These are phyloP conservation scores for Mucor irregularis DNA, from an alignment of 371 early-diverging fungal genomes.

Conservation along the genomic window DNA sequence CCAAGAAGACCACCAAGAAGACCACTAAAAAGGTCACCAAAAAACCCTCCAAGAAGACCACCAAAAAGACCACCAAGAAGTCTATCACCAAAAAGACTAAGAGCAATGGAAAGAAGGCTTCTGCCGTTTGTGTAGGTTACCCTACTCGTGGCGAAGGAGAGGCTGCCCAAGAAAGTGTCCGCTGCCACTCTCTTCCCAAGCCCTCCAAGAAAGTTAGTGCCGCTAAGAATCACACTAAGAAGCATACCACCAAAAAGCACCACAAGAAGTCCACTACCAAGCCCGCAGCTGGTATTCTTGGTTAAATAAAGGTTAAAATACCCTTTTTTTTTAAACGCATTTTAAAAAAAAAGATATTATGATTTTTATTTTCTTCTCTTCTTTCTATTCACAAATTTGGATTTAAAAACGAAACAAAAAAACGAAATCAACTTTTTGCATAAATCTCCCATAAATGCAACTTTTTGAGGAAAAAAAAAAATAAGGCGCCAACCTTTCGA, in stretches of 20 bases:
- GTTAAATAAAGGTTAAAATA: no score
- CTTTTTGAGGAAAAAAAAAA: no score
- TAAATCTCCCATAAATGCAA: no score
- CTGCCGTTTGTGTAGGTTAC: conserved; percentile 19
- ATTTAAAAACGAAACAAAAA: no score
- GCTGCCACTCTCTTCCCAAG: conserved; percentile 19
- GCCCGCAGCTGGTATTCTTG: background rate
- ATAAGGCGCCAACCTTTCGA: no score
- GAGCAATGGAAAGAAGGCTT: background rate
- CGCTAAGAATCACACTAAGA: conserved; percentile 11
- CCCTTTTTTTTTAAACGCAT: no score
- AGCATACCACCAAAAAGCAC: conserved; percentile 18
- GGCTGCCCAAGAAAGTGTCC: conserved; percentile 4
- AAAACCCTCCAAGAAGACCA: conserved; percentile 1
- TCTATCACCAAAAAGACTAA: conserved; percentile 9
- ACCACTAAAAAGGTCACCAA: background rate
- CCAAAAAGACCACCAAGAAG: conserved; percentile 6
- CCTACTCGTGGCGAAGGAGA: conserved; percentile 6
- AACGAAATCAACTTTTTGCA: no score
- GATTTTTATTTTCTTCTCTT: no score
- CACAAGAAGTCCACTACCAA: conserved; percentile 15
- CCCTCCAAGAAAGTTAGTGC: background rate
- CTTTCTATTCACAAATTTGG: no score
- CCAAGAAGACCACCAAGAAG: conserved; percentile 12
- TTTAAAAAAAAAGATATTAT: no score